Evolutionary conservation across 371 early-diverging fungal genomes (phyloP), one percentile per base, ranked within the genome.

Genomic region (Mortierella sp.): DNA sequence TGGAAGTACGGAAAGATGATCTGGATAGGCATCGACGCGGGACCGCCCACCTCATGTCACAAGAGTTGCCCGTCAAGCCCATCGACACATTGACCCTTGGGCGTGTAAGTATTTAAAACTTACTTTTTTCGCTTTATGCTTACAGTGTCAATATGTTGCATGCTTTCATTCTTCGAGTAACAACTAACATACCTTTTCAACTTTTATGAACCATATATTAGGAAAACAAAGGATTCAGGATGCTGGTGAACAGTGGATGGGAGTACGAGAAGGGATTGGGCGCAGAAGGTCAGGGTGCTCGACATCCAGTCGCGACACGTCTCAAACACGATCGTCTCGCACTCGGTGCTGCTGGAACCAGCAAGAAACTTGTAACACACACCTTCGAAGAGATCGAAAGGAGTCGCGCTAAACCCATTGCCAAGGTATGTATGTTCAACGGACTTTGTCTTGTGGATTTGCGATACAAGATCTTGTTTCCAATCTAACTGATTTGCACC

Each of bases 231-330:
- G 92, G 91, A 2, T 91, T 91, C 51, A 82, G 84, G 79, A 89
- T 91, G 89, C 77, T 92, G 35, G 78, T 82, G 29, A 83, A 85
- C 27, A 90, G 90, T 86, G 92, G 92, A 5, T 92, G 92, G 92
- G 83, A 89, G 35, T 91, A 91, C 51, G 90, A 90, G 43, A 82
- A 91, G 75, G 91, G 92, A 2, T 77, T 92, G 27, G 92, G 92
- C 0, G 84, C 81, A n/a, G 48, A 80, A 1, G 87, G 88, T 1
- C 84, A 91, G 71, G 92, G 92, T 1, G 70, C 85, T 58, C 81
- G 91, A 10, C 90, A 90, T 68, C 91, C 92, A 5, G 82, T 92
- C 0, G 89, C 90, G 2, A 92, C 92, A 0, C 80, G 83, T 0
- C 76, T 91, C 11, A 91, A 91, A 58, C 89, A 89, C 48, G 91